These are phyloP conservation scores for Entomortierella lignicola DNA, from an alignment of 192 early-diverging fungal genomes.

Conservation along the genomic window DNA sequence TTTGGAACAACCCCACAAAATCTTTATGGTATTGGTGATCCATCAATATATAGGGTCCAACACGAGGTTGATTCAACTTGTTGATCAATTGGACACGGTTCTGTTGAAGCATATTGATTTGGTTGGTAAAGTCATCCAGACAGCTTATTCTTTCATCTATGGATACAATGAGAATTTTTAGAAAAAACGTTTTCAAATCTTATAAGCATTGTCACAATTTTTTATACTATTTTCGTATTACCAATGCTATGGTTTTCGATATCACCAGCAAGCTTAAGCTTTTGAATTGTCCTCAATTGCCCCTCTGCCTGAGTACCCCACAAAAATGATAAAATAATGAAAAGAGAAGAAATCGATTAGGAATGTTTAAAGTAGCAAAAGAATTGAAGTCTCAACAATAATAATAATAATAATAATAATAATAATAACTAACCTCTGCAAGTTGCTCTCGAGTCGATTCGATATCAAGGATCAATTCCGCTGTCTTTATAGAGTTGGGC, in stretches of 20 bases:
- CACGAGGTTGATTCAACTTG: neutral
- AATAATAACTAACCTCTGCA: conserved; percentile 12
- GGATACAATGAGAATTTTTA: neutral
- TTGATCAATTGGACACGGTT: conserved; percentile 10
- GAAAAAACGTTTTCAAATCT: neutral
- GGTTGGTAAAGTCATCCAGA: neutral
- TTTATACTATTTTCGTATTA: neutral
- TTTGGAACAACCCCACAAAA: conserved; percentile 6
- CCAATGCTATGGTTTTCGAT: neutral
- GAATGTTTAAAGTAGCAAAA: no score
- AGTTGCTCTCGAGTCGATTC: neutral
- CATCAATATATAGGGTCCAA: neutral
- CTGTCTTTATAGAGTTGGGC: conserved; percentile 1
- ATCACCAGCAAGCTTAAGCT: conserved; percentile 1
- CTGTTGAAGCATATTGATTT: neutral
- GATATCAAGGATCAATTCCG: conserved; percentile 5
- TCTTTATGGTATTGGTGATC: conserved; percentile 11
- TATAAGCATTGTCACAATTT: no score
- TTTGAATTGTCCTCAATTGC: conserved; percentile 7
- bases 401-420: no score
- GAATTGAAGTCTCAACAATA: no score
- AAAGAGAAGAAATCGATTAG: neutral
- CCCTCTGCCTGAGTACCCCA: conserved; percentile 4
- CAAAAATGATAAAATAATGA: neutral
- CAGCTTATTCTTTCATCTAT: conserved; percentile 17